Base-by-base conservation (phyloP, 108 stramenopile species). In the Schizochytrium sp. region DNA sequence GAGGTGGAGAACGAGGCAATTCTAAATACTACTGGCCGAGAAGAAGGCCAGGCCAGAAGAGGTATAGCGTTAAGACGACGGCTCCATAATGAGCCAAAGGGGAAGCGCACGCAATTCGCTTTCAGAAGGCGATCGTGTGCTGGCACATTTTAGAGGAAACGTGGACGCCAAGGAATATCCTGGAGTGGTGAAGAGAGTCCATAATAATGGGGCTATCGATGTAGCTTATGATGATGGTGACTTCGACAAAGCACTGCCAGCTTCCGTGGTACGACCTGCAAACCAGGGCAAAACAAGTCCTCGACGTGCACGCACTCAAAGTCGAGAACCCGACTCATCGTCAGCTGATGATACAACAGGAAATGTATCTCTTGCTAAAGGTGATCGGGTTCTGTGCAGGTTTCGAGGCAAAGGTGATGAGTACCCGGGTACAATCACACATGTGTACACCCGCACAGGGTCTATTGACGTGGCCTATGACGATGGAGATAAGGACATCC, bases 201-300 rank as follows among this genome's bases (percentile, higher is more conserved):
- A 55, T 28, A 10, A 10, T n/a, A 28, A 55, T 28, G 76, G 76
- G 17, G 40, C 4, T 13, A 0, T 83, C 13, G 76, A 83, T 28
- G n/a, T 83, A 38, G 76, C 47, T 8, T 83, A 83, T 53, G 76
- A 83, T 53, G 76, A 83, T 53, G 76, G 76, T n/a, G 76, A 83
- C 76, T 55, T 55, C 15, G 76, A 83, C 76, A 55, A 49, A 53
- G 76, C 45, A 10, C 50, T 83, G 28, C 15, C 4, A 5, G 50
- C 76, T 5, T 8, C 8, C 45, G 0, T 83, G 8, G 76, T 83
- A n/a, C 28, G 42, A 13, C 28, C 59, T n/a, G 59, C 59, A n/a
- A 5, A 50, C 7, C 10, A 1, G 15, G 55, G 55, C 45, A 38
- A 53, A n/a, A 10, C 8, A 55, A 53, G 45, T 10, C 15, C 5